A percentile compares a stretch with the other conserved stretches of the same genome.
Evolutionary conservation across 768 basidiomycete genomes (phyloP).

Genomic region (Pulveroboletus sp.): DNA sequence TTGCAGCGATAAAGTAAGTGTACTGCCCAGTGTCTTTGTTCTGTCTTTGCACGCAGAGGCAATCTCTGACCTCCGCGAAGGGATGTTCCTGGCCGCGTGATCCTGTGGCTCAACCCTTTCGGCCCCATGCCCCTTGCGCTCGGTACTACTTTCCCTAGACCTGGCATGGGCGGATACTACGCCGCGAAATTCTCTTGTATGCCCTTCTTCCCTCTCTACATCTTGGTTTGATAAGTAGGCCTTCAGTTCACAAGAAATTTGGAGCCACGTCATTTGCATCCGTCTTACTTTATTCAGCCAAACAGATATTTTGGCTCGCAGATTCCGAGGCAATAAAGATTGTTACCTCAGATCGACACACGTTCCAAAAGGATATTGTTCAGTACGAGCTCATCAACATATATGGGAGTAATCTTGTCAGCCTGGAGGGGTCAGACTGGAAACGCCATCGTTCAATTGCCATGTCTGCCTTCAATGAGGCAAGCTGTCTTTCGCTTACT

Average conservation of each 20-base stretch:
- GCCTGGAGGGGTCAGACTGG: constrained; percentile 43
- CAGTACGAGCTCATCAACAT: constrained; percentile 41
- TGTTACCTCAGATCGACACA: constrained; percentile 29
- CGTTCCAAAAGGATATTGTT: constrained; percentile 38
- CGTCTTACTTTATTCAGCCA: constrained; percentile 28
- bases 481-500: constrained; percentile 2
- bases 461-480: constrained; percentile 50
- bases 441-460: constrained; percentile 41
- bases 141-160: constrained; percentile 33
- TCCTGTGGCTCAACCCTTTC: constrained; percentile 34
- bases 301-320: constrained; percentile 37
- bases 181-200: constrained; percentile 34
- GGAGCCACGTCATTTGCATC: constrained; percentile 39
- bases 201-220: constrained; percentile 3
- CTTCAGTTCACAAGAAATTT: constrained; percentile 35
- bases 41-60: background rate
- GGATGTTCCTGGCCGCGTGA: constrained; percentile 14
- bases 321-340: constrained; percentile 41
- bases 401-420: constrained; percentile 44
- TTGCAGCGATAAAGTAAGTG: constrained; percentile 17
- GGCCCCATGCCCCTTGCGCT: constrained; percentile 21
- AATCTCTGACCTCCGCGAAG: constrained; percentile 2
- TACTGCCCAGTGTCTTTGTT: background rate
- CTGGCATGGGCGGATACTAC: constrained; percentile 31
- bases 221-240: background rate